Conservation (phyloP, 1,139 yeast species). For the Geotrichum australiense region DNA sequence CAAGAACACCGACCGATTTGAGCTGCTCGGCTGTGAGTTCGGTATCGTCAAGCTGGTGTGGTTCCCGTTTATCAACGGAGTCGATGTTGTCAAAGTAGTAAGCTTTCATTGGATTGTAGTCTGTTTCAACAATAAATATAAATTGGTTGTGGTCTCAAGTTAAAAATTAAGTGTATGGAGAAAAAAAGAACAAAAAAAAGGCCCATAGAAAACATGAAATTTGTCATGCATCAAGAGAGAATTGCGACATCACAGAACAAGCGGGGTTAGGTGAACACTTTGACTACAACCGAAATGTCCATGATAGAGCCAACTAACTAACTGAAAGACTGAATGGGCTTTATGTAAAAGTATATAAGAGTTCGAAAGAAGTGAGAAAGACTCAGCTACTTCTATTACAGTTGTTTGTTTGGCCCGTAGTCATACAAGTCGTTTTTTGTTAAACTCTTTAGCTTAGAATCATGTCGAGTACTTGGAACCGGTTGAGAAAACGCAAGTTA, state of each 20-base stretch:
- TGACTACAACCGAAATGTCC: too few species aligned
- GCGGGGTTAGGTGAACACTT: neutral
- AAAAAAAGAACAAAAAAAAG: neutral
- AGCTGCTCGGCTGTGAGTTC: constrained; percentile 47
- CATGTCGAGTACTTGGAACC: too few species aligned
- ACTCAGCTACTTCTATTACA: too few species aligned
- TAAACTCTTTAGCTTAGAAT: too few species aligned
- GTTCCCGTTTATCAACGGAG: constrained; percentile 57
- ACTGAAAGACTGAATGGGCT: too few species aligned
- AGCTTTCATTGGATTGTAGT: constrained; percentile 37
- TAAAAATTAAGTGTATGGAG: neutral
- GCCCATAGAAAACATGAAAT: neutral
- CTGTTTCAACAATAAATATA: neutral
- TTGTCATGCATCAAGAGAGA: too few species aligned
- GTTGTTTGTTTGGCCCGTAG: too few species aligned
- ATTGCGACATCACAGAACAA: neutral
- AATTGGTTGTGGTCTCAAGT: neutral
- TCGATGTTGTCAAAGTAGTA: constrained; percentile 69
- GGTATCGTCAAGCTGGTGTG: constrained; percentile 58
- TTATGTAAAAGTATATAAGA: too few species aligned
- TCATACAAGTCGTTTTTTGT: too few species aligned
- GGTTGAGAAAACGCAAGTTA: too few species aligned
- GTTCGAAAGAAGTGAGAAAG: too few species aligned
- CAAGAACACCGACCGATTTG: constrained; percentile 60
- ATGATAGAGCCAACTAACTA: too few species aligned